Percentiles rank a stretch among this genome's conserved stretches.
phyloP scores from a whole-genome alignment of 352 stramenopile species.

The Phytophthora vignae region DNA sequence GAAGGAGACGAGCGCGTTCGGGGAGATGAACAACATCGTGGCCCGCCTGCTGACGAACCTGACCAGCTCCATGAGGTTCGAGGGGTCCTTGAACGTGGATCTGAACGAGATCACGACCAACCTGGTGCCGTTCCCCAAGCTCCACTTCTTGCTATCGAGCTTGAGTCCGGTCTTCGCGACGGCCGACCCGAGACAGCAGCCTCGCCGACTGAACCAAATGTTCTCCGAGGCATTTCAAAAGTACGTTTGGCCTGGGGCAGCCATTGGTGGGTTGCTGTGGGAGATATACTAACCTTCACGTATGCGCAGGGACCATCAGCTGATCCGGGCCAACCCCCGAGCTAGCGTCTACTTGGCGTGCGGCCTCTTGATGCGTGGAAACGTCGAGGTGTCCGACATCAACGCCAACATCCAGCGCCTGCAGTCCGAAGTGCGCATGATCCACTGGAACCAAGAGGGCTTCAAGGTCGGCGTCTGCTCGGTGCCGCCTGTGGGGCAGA shows the following conservation, averaged over 20 bases:
- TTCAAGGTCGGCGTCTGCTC: slow-evolving; percentile 90
- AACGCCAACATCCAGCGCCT: slow-evolving; percentile 90
- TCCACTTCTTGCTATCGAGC: slow-evolving; percentile 97
- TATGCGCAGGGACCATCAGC: slow-evolving; percentile 66
- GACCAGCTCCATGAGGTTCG: slow-evolving; percentile 99
- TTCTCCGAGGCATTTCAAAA: slow-evolving; percentile 73
- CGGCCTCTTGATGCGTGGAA: slow-evolving; percentile 83
- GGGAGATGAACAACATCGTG: slow-evolving; percentile 98
- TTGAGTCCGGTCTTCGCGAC: slow-evolving; percentile 71
- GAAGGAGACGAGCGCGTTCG: slow-evolving; percentile 89
- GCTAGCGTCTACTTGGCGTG: slow-evolving; percentile 87
- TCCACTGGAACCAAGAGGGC: slow-evolving; percentile 92
- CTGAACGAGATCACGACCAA: slow-evolving; percentile 99
- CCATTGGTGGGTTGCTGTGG: too few species aligned
- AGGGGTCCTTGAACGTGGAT: slow-evolving; percentile 98
- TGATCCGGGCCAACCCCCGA: slow-evolving; percentile 77
- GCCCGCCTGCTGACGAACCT: slow-evolving; percentile 97
- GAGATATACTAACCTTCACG: too few species aligned
- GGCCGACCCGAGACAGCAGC: slow-evolving; percentile 58
- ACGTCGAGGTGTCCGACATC: slow-evolving; percentile 89
- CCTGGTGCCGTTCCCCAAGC: slow-evolving; percentile 98
- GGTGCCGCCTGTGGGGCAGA: slow-evolving; percentile 67
- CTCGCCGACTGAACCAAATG: slow-evolving; percentile 65
- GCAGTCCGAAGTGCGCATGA: slow-evolving; percentile 85
- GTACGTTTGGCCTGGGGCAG: slow-evolving; percentile 28